These are phyloP conservation scores for Fraxinus velutina DNA, from an alignment of 305 asterid genomes.

Conservation along the genomic window DNA sequence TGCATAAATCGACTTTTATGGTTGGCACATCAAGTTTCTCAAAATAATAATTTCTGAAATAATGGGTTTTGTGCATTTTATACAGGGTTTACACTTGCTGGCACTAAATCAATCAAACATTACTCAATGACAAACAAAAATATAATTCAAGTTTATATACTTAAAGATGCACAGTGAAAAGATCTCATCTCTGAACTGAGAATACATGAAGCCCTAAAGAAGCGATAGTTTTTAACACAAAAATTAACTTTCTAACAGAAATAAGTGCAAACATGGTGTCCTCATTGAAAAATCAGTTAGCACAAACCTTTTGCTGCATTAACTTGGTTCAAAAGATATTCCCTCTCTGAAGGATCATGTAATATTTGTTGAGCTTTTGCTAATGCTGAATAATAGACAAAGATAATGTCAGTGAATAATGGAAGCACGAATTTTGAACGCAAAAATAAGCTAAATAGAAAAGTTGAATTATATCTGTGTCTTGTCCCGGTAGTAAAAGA, in stretches of 20 bases:
- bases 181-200: conserved; percentile 3
- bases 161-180: neutral
- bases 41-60: neutral
- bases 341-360: conserved; percentile 89
- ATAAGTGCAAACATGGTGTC: neutral
- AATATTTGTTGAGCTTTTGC: conserved; percentile 94
- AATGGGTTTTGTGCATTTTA: conserved; percentile 19
- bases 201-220: conserved; percentile 17
- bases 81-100: neutral
- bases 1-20: neutral
- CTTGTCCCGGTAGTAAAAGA: neutral
- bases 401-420: conserved; percentile 15
- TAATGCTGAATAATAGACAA: conserved; percentile 56
- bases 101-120: neutral
- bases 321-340: conserved; percentile 84
- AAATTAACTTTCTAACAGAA: neutral
- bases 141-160: conserved; percentile 4
- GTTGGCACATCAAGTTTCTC: neutral
- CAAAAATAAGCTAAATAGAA: neutral
- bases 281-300: conserved; percentile 6
- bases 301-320: conserved; percentile 77
- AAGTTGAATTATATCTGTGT: neutral
- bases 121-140: neutral
- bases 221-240: neutral
- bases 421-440: conserved; percentile 1